Base-by-base conservation (phyloP, 441 rosid genomes). In the Cnidoscolus chayamansa region DNA sequence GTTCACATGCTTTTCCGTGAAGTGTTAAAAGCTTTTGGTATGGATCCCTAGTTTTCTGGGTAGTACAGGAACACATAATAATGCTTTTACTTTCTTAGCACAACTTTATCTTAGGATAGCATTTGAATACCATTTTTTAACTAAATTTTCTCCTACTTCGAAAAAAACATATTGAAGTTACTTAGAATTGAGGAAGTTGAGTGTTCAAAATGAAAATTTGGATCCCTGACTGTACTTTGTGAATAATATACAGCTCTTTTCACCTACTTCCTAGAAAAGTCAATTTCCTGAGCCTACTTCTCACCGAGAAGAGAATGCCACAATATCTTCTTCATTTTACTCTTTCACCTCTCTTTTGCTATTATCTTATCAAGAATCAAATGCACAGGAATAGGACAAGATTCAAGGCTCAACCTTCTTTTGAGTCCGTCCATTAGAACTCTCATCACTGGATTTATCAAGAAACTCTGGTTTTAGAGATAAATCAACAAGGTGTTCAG, bases 401-500 rank as follows among this genome's bases (percentile, higher is more conserved):
- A 68, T 63, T 64, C 45, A 72, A 64, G 66, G 67, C 13, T 62
- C 20, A 66, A 95, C 98, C 99, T 90, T 88, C 78, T 85, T 90
- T 64, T 70, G 68, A 65, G 78, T 55, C 70, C 80, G 78, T 66
- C 74, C 76, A 72, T 65, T 78, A 67, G 84, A 79, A 60, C 67
- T 86, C 73, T 84, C 81, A 72, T 76, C 84, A 15, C 62, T 72
- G 37, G 74, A 69, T 72, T 78, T 88, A 49, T 78, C 78, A 53
- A 87, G 76, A 71, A 95, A 86, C 82, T 89, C 93, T 53, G 83
- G 90, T 79, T 86, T 95, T 68, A 93, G 80, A 74, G 99, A 91
- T 78, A 95, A 84, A 82, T 95, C 99, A 75, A 93, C 86, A 74
- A 95, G 92, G 76, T 76, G 84, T 75, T 91, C 99, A 67, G 86